These are phyloP conservation scores for Rhodotorula graminis DNA, from an alignment of 768 basidiomycete species.

Conservation along the genomic window DNA sequence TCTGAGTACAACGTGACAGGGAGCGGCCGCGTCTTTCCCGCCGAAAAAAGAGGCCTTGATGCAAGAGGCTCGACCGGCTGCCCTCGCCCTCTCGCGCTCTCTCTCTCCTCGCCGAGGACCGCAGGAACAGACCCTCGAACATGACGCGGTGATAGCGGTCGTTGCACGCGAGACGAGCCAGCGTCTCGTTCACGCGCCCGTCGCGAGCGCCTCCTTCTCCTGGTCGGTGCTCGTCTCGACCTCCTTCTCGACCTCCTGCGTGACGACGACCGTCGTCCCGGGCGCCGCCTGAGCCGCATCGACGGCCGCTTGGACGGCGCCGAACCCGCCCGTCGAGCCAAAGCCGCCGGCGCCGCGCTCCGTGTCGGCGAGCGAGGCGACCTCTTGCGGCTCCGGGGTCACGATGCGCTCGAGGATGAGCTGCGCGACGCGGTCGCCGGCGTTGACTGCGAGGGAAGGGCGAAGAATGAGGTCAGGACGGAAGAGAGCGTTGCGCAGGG, in stretches of 20 bases:
- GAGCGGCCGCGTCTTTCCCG: no score
- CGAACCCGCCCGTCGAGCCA: constrained; percentile 83
- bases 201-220: background rate
- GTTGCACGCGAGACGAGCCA: no score
- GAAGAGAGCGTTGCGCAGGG: background rate
- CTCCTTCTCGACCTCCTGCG: background rate
- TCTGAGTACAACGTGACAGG: no score
- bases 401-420: constrained; percentile 86
- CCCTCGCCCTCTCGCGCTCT: no score
- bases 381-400: constrained; percentile 78
- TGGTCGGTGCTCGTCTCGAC: background rate
- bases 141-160: no score
- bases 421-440: constrained; percentile 94
- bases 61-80: no score
- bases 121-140: no score
- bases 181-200: background rate
- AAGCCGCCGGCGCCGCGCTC: constrained; percentile 79
- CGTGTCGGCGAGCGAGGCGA: constrained; percentile 78
- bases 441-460: constrained; percentile 58
- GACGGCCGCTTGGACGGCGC: constrained; percentile 1
- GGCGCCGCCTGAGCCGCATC: background rate
- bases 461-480: no score
- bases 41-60: no score
- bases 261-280: no score
- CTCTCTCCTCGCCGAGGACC: no score